These are phyloP conservation scores for Orbilia blumenaviensis DNA, from an alignment of 2,329 filamentous ascomycete genomes.

Conservation along the genomic window DNA sequence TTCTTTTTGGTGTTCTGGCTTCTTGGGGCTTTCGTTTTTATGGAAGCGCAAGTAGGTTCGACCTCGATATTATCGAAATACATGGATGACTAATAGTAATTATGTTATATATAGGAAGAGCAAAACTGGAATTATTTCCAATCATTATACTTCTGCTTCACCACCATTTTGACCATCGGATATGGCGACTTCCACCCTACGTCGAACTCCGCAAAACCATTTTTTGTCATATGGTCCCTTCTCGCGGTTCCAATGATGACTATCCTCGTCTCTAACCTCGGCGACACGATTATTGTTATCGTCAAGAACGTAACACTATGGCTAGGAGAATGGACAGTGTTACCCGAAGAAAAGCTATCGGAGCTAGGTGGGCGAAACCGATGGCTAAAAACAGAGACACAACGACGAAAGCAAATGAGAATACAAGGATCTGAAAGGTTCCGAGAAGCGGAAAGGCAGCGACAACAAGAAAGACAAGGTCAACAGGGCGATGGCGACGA, in stretches of 20 bases:
- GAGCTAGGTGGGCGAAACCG: slow-evolving; percentile 29
- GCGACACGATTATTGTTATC: slow-evolving; percentile 77
- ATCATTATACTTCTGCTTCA: slow-evolving; percentile 84
- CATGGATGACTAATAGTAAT: background rate
- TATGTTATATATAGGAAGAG: background rate
- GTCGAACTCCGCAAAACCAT: slow-evolving; percentile 80
- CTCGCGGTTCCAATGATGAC: slow-evolving; percentile 89
- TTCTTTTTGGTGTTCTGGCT: slow-evolving; percentile 82
- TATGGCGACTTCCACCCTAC: slow-evolving; percentile 82
- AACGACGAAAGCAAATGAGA: slow-evolving; percentile 60
- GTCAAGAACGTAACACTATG: slow-evolving; percentile 71
- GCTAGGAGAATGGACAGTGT: slow-evolving; percentile 72
- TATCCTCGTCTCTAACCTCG: slow-evolving; percentile 82
- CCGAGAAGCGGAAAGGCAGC: slow-evolving; percentile 60
- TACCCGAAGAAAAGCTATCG: slow-evolving; percentile 61
- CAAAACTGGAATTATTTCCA: slow-evolving; percentile 77
- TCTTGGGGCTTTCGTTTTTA: slow-evolving; percentile 80
- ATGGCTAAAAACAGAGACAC: slow-evolving; percentile 64
- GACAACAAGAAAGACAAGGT: slow-evolving; percentile 61
- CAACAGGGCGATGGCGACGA: slow-evolving; percentile 54
- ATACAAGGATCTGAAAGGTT: slow-evolving; percentile 60
- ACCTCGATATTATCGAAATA: background rate
- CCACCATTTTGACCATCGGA: slow-evolving; percentile 82
- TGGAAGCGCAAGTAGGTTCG: slow-evolving; percentile 66
- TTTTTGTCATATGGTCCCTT: slow-evolving; percentile 93